Percentiles rank a stretch among this genome's conserved stretches.
phyloP scores from a whole-genome alignment of 1,284 basidiomycete genomes.

The Wallemia mellicola region DNA sequence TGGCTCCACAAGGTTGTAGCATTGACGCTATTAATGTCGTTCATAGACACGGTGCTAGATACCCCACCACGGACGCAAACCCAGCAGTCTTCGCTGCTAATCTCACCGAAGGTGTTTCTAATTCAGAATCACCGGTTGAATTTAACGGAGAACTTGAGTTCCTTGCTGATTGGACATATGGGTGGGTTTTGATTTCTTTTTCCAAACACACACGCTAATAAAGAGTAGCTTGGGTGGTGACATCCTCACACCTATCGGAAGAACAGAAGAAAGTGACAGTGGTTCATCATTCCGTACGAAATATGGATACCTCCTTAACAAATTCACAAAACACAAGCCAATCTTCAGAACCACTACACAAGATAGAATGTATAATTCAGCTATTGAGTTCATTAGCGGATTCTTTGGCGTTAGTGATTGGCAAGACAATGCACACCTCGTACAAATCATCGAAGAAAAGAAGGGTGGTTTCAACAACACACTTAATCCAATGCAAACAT shows the following conservation, averaged over 20 bases:
- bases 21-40: not conserved
- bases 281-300: conserved; percentile 9
- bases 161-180: conserved; percentile 20
- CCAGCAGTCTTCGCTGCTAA: conserved; percentile 11
- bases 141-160: conserved; percentile 16
- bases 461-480: conserved; percentile 19
- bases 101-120: conserved; percentile 7
- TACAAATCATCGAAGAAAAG: conserved; percentile 17
- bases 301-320: conserved; percentile 15
- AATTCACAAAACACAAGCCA: conserved; percentile 15
- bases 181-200: too few relatives aligned
- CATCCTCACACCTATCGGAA: not conserved
- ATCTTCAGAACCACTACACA: conserved; percentile 19
- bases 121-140: not conserved
- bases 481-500: conserved; percentile 15
- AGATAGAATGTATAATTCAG: conserved; percentile 17
- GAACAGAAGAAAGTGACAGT: not conserved
- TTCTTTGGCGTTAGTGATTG: conserved; percentile 17
- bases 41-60: conserved; percentile 16
- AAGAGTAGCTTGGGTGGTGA: conserved; percentile 17
- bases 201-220: too few relatives aligned
- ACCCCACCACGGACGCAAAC: conserved; percentile 13
- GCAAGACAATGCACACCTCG: conserved; percentile 16
- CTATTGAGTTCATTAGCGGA: conserved; percentile 7
- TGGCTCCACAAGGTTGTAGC: conserved; percentile 4